phyloP scores from a whole-genome alignment of 2,329 filamentous ascomycete species.

The Trichocomaceae sp. region DNA sequence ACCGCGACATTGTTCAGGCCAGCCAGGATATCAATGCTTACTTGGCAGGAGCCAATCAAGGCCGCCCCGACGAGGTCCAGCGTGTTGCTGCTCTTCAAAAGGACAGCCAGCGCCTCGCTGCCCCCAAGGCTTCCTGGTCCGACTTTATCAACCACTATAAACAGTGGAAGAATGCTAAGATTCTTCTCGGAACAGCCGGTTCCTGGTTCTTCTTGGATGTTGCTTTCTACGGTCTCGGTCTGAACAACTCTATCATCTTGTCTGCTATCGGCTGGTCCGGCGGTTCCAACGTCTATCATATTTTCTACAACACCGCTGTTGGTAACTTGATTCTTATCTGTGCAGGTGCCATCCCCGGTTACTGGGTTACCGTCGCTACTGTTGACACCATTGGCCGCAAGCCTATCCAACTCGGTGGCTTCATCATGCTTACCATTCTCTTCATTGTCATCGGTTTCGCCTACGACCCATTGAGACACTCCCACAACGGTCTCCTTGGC shows the following conservation, averaged over 20 bases:
- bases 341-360: conserved; percentile 72
- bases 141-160: conserved; percentile 68
- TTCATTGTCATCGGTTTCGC: conserved; percentile 53
- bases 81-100: too few species aligned
- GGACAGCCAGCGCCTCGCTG: too few species aligned
- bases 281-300: conserved; percentile 59
- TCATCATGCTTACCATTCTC: conserved; percentile 54
- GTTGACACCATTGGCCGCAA: conserved; percentile 71
- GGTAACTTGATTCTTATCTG: conserved; percentile 74
- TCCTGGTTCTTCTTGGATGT: conserved; percentile 69
- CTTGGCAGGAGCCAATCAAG: conserved; percentile 54
- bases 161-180: conserved; percentile 63
- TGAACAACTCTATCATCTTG: conserved; percentile 71
- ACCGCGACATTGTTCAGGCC: conserved; percentile 67
- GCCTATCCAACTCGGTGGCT: conserved; percentile 63
- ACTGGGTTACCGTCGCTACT: conserved; percentile 71
- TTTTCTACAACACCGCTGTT: conserved; percentile 66
- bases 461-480: too few species aligned
- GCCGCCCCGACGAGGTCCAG: conserved; percentile 41
- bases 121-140: conserved; percentile 50
- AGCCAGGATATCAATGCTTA: conserved; percentile 69
- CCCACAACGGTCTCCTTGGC: conserved; percentile 43
- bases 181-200: conserved; percentile 70
- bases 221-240: conserved; percentile 61
- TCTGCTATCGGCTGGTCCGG: conserved; percentile 63